Percentiles rank a stretch among this genome's conserved stretches.
Evolutionary conservation across 2,329 filamentous ascomycete species (phyloP).

Genomic region (Diplodia intermedia): DNA sequence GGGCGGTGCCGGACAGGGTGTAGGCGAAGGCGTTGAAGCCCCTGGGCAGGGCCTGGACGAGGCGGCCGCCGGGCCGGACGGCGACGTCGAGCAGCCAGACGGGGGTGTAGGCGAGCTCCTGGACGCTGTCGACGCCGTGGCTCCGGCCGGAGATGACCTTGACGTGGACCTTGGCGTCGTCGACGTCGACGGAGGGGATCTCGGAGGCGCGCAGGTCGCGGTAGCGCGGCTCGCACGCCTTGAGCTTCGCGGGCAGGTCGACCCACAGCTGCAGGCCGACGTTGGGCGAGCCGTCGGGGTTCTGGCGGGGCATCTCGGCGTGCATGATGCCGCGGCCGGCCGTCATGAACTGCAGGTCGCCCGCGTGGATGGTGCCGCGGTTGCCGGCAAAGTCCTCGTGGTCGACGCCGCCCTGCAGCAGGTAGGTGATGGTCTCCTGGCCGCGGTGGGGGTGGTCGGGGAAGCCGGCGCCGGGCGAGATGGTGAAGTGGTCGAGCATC

Average conservation of each 20-base stretch:
- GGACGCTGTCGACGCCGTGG: constrained; percentile 82
- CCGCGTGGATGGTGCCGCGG: constrained; percentile 79
- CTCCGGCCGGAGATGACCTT: constrained; percentile 91
- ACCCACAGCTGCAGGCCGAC: constrained; percentile 96
- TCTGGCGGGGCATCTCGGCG: constrained; percentile 82
- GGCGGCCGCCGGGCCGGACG: constrained; percentile 77
- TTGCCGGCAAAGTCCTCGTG: constrained; percentile 93
- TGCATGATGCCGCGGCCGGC: constrained; percentile 91
- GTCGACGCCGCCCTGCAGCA: constrained; percentile 84
- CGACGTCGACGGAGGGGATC: constrained; percentile 76
- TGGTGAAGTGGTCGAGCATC: constrained; percentile 93
- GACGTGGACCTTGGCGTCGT: constrained; percentile 75
- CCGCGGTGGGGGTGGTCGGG: constrained; percentile 85
- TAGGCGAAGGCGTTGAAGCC: constrained; percentile 94
- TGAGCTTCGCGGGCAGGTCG: constrained; percentile 81
- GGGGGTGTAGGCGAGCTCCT: constrained; percentile 93
- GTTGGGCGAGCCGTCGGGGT: constrained; percentile 76
- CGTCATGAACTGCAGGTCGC: constrained; percentile 99
- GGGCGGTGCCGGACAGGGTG: constrained; percentile 74
- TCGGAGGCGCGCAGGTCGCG: constrained; percentile 80
- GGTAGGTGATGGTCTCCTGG: constrained; percentile 89
- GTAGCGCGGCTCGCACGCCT: constrained; percentile 90
- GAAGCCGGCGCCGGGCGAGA: constrained; percentile 82
- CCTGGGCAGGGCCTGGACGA: constrained; percentile 76
- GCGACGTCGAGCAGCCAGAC: constrained; percentile 93